phyloP scores from a whole-genome alignment of 2,329 filamentous ascomycete genomes.

The Parascedosporium putredinis region DNA sequence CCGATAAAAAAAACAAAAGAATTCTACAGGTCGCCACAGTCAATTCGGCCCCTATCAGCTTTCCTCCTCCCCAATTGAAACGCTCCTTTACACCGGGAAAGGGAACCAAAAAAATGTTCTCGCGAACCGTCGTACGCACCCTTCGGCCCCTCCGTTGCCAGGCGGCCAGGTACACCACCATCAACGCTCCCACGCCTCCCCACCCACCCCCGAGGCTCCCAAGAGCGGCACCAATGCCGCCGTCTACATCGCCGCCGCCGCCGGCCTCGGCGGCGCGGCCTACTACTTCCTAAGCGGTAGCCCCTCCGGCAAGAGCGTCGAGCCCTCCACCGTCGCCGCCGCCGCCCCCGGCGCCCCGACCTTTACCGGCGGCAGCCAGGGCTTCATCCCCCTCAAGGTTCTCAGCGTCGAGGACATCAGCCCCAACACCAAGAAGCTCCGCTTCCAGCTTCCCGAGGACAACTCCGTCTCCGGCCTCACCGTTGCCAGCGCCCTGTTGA shows the following conservation, averaged over 20 bases:
- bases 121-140: constrained; percentile 53
- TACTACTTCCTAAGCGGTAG: constrained; percentile 37
- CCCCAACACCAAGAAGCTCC: constrained; percentile 89
- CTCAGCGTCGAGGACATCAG: constrained; percentile 70
- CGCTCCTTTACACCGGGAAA: not conserved
- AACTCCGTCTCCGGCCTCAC: constrained; percentile 76
- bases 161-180: constrained; percentile 55
- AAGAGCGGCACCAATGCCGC: constrained; percentile 49
- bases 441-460: constrained; percentile 75
- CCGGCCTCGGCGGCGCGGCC: constrained; percentile 44
- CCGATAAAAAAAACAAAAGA: not conserved
- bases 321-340: constrained; percentile 38
- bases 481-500: constrained; percentile 78
- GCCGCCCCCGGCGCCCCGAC: constrained; percentile 30
- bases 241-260: constrained; percentile 51
- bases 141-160: constrained; percentile 50
- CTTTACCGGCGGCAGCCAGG: constrained; percentile 79
- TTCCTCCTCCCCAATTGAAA: not conserved
- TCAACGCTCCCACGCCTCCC: constrained; percentile 30
- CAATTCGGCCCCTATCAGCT: not conserved
- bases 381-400: constrained; percentile 73
- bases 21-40: no score
- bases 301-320: constrained; percentile 46
- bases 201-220: constrained; percentile 31
- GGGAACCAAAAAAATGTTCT: constrained; percentile 42